Evolutionary conservation across 1,284 basidiomycete species (phyloP).

Genomic region (Thecaphora thlaspeos): DNA sequence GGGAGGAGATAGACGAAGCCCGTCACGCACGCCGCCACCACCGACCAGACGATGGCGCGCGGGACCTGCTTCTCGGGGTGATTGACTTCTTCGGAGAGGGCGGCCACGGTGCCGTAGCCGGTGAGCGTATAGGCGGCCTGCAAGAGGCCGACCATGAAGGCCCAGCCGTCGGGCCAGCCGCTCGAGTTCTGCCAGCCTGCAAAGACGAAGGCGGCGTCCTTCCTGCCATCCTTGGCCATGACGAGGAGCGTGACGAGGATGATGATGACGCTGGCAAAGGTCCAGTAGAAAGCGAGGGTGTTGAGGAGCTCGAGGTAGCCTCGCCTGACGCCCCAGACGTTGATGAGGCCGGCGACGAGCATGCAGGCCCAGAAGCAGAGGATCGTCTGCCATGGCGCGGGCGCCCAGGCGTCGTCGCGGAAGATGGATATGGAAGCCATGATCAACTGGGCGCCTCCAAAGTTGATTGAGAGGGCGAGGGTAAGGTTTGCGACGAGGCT

Average conservation of each 20-base stretch:
- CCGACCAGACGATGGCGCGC: conserved; percentile 55
- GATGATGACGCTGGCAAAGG: conserved; percentile 59
- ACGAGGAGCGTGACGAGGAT: conserved; percentile 60
- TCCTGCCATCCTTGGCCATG: conserved; percentile 57
- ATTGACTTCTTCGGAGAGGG: conserved; percentile 59
- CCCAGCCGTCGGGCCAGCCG: conserved; percentile 51
- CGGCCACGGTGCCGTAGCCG: conserved; percentile 58
- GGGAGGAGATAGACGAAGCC: conserved; percentile 61
- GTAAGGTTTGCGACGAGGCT: conserved; percentile 62
- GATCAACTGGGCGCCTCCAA: conserved; percentile 61
- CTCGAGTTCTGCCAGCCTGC: conserved; percentile 58
- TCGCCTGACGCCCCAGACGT: conserved; percentile 43
- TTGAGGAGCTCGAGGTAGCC: conserved; percentile 49
- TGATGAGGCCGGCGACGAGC: conserved; percentile 57
- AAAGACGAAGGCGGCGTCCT: conserved; percentile 59
- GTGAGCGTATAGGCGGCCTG: conserved; percentile 54
- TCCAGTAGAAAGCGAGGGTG: conserved; percentile 61
- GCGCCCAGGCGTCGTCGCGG: conserved; percentile 41
- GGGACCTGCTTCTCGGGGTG: conserved; percentile 48
- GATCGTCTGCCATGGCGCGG: conserved; percentile 50
- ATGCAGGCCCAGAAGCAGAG: conserved; percentile 60
- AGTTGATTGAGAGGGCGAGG: conserved; percentile 60
- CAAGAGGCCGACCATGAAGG: conserved; percentile 60
- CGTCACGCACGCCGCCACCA: conserved; percentile 60
- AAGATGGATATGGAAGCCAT: conserved; percentile 61